These are phyloP conservation scores for Arachis hypogaea DNA, from an alignment of 306 rosid species.

Conservation along the genomic window DNA sequence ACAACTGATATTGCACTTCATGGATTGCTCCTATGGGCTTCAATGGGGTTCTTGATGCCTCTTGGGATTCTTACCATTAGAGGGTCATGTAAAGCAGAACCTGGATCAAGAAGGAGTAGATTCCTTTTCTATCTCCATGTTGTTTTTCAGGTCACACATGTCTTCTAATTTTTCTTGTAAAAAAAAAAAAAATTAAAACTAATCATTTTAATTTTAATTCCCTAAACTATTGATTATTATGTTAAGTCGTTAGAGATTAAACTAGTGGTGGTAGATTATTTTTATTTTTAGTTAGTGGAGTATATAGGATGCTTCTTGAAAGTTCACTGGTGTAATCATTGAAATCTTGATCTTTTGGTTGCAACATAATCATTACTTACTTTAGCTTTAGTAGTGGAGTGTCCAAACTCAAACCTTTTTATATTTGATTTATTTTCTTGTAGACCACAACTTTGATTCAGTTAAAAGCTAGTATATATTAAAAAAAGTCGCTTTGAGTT, in stretches of 20 bases:
- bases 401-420: slow-evolving; percentile 36
- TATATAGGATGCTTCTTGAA: slow-evolving; percentile 41
- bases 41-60: slow-evolving; percentile 85
- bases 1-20: slow-evolving; percentile 67
- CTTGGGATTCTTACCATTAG: slow-evolving; percentile 74
- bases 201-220: background rate
- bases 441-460: slow-evolving; percentile 27
- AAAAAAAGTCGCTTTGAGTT: background rate
- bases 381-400: slow-evolving; percentile 71
- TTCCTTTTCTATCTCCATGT: slow-evolving; percentile 82
- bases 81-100: slow-evolving; percentile 56
- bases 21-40: slow-evolving; percentile 87
- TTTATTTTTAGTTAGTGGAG: slow-evolving; percentile 11
- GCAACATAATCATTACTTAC: slow-evolving; percentile 50
- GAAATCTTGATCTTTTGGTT: slow-evolving; percentile 44
- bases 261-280: slow-evolving; percentile 15
- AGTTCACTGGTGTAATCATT: slow-evolving; percentile 40
- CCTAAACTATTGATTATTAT: slow-evolving; percentile 16
- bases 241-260: slow-evolving; percentile 1
- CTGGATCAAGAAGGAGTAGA: slow-evolving; percentile 55
- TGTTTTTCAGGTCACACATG: slow-evolving; percentile 67
- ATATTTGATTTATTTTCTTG: slow-evolving; percentile 17
- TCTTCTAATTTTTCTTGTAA: slow-evolving; percentile 19
- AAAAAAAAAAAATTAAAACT: background rate
- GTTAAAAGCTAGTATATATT: slow-evolving; percentile 2